phyloP scores from a whole-genome alignment of 805 yeast species.

The Phaffomyces thermotolerans region DNA sequence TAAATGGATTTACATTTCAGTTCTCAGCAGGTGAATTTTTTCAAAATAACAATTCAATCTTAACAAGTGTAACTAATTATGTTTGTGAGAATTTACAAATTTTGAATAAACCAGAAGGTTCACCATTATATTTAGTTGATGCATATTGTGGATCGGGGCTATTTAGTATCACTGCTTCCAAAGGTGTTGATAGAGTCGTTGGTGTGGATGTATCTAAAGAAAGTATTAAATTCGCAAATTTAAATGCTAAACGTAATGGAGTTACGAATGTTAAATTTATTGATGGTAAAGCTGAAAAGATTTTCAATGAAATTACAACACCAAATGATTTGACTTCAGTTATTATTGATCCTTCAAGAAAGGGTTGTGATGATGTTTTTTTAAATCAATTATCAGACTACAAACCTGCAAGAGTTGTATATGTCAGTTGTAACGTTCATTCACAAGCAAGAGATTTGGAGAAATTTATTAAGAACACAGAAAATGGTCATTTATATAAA shows the following conservation, averaged over 20 bases:
- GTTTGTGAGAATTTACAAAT: slow-evolving; percentile 62
- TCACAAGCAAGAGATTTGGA: slow-evolving; percentile 94
- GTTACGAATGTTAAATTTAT: slow-evolving; percentile 76
- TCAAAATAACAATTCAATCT: slow-evolving; percentile 89
- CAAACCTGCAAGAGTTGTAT: slow-evolving; percentile 82
- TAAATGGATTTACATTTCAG: slow-evolving; percentile 70
- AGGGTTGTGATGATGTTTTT: slow-evolving; percentile 89
- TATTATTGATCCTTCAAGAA: slow-evolving; percentile 94
- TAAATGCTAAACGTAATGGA: slow-evolving; percentile 70
- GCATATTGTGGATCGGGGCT: slow-evolving; percentile 96
- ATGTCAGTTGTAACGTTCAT: slow-evolving; percentile 95
- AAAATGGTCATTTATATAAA: slow-evolving; percentile 51
- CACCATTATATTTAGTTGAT: slow-evolving; percentile 71
- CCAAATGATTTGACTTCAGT: slow-evolving; percentile 77
- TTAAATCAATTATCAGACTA: slow-evolving; percentile 79
- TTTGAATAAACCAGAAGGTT: slow-evolving; percentile 28
- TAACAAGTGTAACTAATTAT: slow-evolving; percentile 75
- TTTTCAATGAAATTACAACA: slow-evolving; percentile 71
- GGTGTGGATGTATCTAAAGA: slow-evolving; percentile 59
- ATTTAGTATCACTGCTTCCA: slow-evolving; percentile 80
- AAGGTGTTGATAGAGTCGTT: slow-evolving; percentile 22
- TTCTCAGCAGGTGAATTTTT: slow-evolving; percentile 95
- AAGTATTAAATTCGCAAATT: slow-evolving; percentile 79
- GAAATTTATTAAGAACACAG: slow-evolving; percentile 64
- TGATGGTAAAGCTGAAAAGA: slow-evolving; percentile 87